phyloP scores from a whole-genome alignment of 2,329 filamentous ascomycete species.

The Juglanconis juglandina region DNA sequence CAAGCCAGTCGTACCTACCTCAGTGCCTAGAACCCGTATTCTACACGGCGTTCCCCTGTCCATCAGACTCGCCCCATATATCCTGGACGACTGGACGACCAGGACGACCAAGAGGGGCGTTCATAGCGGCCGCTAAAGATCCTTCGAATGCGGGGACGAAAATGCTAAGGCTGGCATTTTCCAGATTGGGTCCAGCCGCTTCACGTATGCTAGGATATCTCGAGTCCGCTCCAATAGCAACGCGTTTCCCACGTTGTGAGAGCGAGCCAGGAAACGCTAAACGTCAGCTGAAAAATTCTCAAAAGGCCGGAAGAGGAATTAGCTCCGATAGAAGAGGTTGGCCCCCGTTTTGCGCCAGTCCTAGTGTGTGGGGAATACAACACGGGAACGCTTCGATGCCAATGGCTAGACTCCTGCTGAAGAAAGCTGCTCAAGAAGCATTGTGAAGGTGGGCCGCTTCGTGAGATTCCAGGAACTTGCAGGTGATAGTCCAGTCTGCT shows the following conservation, averaged over 20 bases:
- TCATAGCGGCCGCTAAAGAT: not conserved
- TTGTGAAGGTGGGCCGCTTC: not conserved
- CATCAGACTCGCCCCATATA: not conserved
- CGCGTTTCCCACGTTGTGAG: not conserved
- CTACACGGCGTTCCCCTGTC: not conserved
- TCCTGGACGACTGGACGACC: not conserved
- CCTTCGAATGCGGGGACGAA: not conserved
- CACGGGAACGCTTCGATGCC: not conserved
- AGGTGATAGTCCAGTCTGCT: not conserved
- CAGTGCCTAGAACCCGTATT: not conserved
- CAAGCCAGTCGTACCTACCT: not conserved
- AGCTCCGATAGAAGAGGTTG: not conserved
- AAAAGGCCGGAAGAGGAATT: not conserved
- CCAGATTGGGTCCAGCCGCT: not conserved
- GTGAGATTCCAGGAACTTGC: not conserved
- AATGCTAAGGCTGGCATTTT: not conserved
- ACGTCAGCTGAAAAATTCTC: slow-evolving; percentile 11
- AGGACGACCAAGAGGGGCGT: not conserved
- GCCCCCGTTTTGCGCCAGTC: not conserved
- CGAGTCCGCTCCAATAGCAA: not conserved
- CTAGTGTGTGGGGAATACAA: slow-evolving; percentile 1
- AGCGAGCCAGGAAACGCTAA: not conserved
- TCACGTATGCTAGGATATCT: not conserved
- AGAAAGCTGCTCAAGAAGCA: not conserved
- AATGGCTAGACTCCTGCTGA: not conserved